phyloP scores from a whole-genome alignment of 2,329 filamentous ascomycete genomes.

The Teratosphaeriaceae sp. region DNA sequence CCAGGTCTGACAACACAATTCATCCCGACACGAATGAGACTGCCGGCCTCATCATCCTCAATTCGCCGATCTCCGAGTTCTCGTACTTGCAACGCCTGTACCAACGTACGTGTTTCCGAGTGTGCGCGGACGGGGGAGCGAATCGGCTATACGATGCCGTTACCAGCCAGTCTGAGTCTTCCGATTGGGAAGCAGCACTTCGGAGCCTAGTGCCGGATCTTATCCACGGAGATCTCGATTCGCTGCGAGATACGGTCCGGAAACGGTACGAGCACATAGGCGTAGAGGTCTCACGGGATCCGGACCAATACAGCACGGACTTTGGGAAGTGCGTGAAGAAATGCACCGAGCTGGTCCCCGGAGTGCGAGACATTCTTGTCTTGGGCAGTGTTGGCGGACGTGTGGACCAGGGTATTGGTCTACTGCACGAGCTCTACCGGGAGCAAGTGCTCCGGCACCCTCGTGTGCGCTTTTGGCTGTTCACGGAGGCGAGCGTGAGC shows the following conservation, averaged over 20 bases:
- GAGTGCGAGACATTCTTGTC: slow-evolving; percentile 53
- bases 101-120: slow-evolving; percentile 51
- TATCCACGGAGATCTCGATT: slow-evolving; percentile 91
- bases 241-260: slow-evolving; percentile 56
- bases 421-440: slow-evolving; percentile 74
- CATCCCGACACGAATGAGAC: slow-evolving; percentile 1
- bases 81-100: slow-evolving; percentile 44
- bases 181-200: slow-evolving; percentile 14
- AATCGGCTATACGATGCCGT: slow-evolving; percentile 61
- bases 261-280: slow-evolving; percentile 58
- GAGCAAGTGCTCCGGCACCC: slow-evolving; percentile 39
- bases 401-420: slow-evolving; percentile 85
- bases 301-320: slow-evolving; percentile 82
- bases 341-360: slow-evolving; percentile 39
- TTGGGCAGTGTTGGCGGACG: slow-evolving; percentile 82
- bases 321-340: slow-evolving; percentile 72
- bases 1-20: not conserved
- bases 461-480: slow-evolving; percentile 58
- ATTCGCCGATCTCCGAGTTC: slow-evolving; percentile 52
- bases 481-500: slow-evolving; percentile 74
- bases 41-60: slow-evolving; percentile 51
- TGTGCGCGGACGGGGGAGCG: slow-evolving; percentile 89
- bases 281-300: slow-evolving; percentile 60
- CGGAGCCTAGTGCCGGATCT: slow-evolving; percentile 39
- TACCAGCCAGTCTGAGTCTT: slow-evolving; percentile 15